phyloP scores from a whole-genome alignment of 2,329 filamentous ascomycete genomes.

The Talaromyces sp. region DNA sequence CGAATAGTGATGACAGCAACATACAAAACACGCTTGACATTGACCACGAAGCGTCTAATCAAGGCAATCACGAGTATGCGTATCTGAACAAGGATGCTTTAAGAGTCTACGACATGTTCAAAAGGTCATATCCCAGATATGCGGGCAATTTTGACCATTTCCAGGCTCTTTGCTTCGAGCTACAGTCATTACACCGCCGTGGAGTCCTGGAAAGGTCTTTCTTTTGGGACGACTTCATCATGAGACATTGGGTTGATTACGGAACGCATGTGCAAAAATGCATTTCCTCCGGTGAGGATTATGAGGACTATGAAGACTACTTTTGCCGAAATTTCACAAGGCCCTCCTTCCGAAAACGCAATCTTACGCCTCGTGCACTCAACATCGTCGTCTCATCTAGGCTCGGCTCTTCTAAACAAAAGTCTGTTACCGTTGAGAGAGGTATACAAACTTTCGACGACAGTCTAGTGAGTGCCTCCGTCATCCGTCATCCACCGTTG shows the following conservation, averaged over 20 bases:
- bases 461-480: conserved; percentile 2
- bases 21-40: background rate
- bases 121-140: conserved; percentile 39
- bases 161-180: conserved; percentile 34
- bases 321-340: conserved; percentile 33
- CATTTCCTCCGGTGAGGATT: conserved; percentile 24
- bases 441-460: conserved; percentile 8
- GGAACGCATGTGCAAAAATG: conserved; percentile 31
- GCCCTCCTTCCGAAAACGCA: conserved; percentile 37
- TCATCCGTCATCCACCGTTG: background rate
- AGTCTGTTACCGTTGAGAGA: background rate
- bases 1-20: background rate
- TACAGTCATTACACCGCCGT: conserved; percentile 31
- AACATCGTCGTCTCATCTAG: conserved; percentile 30
- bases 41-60: conserved; percentile 19
- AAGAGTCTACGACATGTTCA: conserved; percentile 37
- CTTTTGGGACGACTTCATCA: conserved; percentile 47
- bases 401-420: conserved; percentile 9
- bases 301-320: conserved; percentile 38
- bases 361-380: conserved; percentile 32
- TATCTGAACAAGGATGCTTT: conserved; percentile 22
- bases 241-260: conserved; percentile 38
- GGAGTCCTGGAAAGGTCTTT: conserved; percentile 35
- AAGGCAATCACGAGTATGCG: conserved; percentile 17
- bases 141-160: conserved; percentile 39